Evolutionary conservation across 2,329 filamentous ascomycete genomes (phyloP).

Genomic region (Calycina herbarum): DNA sequence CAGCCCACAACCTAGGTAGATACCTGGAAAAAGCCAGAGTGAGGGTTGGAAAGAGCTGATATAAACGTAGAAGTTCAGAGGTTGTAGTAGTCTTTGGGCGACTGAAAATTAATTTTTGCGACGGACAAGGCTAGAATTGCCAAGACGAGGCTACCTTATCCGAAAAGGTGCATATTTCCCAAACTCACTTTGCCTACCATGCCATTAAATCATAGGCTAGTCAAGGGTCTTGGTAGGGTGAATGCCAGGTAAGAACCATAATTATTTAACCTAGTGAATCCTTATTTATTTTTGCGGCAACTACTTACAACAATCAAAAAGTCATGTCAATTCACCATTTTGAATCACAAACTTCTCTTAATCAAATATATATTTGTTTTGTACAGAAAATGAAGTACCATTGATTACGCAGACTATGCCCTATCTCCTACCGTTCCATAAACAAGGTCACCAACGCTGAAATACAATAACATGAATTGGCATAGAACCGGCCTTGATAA

Average conservation of each 20-base stretch:
- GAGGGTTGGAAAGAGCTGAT: neutral
- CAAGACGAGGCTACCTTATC: constrained; percentile 24
- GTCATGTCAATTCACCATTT: neutral
- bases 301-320: too few species aligned
- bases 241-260: too few species aligned
- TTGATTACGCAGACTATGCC: constrained; percentile 31
- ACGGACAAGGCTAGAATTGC: constrained; percentile 24
- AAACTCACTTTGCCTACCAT: too few species aligned
- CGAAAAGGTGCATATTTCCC: too few species aligned
- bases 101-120: neutral
- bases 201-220: too few species aligned
- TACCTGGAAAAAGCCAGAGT: constrained; percentile 28
- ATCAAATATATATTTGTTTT: constrained; percentile 3
- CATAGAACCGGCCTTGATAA: constrained; percentile 13
- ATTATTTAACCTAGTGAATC: too few species aligned
- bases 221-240: too few species aligned
- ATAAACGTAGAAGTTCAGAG: neutral
- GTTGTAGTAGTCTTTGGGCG: neutral
- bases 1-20: constrained; percentile 34
- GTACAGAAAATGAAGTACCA: constrained; percentile 16
- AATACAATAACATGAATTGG: constrained; percentile 21
- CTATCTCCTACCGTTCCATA: constrained; percentile 16
- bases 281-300: too few species aligned
- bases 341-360: neutral
- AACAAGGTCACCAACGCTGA: constrained; percentile 24